Evolutionary conservation across 163 green algal genomes (phyloP).

Genomic region (Chlamydomonas reinhardtii): DNA sequence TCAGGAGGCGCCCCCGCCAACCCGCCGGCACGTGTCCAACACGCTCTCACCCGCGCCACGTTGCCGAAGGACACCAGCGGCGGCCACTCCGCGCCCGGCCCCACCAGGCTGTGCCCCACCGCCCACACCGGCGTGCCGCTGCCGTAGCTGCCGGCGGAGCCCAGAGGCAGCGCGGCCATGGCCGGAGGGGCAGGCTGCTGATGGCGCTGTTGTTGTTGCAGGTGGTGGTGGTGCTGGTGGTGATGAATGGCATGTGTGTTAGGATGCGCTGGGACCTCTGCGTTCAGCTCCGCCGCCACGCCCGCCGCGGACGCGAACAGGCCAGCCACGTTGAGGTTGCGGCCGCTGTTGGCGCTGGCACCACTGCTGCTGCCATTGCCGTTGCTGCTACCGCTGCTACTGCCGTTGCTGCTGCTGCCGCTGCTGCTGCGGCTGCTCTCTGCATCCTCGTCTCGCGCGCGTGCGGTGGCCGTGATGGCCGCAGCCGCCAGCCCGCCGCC

Average conservation of each 20-base stretch:
- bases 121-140: slow-evolving; percentile 59
- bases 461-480: background rate
- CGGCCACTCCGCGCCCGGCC: slow-evolving; percentile 51
- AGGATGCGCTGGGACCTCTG: background rate
- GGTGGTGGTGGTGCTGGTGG: background rate
- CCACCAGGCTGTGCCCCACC: slow-evolving; percentile 76
- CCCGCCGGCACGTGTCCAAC: no score
- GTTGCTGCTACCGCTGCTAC: no score
- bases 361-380: no score
- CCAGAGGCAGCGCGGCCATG: background rate
- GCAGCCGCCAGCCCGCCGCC: no score
- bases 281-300: no score
- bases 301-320: background rate
- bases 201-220: background rate
- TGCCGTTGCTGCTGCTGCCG: background rate
- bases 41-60: slow-evolving; percentile 46
- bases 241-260: background rate
- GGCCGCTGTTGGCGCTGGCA: no score
- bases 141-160: background rate
- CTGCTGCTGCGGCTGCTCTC: background rate
- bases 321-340: no score
- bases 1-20: no score
- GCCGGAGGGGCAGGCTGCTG: background rate
- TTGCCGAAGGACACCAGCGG: slow-evolving; percentile 67
- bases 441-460: background rate